A percentile compares a stretch with the other conserved stretches of the same genome.
Conservation (phyloP, 2,329 filamentous ascomycete genomes). For the Sarocladiaceae sp. region DNA sequence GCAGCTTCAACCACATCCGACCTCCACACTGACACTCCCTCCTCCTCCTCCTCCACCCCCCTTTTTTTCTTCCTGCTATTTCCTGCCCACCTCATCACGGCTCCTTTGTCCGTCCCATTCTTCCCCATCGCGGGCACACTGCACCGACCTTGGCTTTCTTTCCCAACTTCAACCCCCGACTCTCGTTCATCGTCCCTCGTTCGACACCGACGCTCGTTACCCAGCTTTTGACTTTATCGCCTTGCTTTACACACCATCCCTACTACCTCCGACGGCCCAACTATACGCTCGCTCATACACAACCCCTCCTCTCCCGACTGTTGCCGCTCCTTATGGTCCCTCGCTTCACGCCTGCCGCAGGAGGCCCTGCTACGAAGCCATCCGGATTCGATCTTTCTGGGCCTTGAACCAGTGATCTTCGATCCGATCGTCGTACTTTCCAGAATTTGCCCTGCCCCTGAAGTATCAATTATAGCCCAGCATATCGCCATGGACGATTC, state of each 20-base stretch:
- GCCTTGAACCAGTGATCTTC: not conserved
- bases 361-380: constrained; percentile 5
- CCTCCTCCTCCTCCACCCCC: constrained; percentile 3
- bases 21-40: not conserved
- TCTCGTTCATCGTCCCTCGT: constrained; percentile 6
- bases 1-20: too few species aligned
- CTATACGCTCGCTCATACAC: too few species aligned
- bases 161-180: not conserved
- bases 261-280: too few species aligned
- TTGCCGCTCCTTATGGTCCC: constrained; percentile 6
- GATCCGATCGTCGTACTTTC: not conserved
- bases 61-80: constrained; percentile 7
- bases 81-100: constrained; percentile 1
- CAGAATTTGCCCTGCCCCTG: too few species aligned
- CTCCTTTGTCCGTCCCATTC: not conserved
- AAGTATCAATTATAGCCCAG: not conserved
- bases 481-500: constrained; percentile 26
- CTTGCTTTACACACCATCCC: too few species aligned
- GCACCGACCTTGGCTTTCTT: not conserved
- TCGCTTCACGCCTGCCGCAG: constrained; percentile 1
- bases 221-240: too few species aligned
- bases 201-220: constrained; percentile 5
- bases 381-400: not conserved
- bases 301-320: not conserved
- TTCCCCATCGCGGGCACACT: constrained; percentile 3